These are phyloP conservation scores for Rubia tinctorum DNA, from an alignment of 305 asterid species.

Conservation along the genomic window DNA sequence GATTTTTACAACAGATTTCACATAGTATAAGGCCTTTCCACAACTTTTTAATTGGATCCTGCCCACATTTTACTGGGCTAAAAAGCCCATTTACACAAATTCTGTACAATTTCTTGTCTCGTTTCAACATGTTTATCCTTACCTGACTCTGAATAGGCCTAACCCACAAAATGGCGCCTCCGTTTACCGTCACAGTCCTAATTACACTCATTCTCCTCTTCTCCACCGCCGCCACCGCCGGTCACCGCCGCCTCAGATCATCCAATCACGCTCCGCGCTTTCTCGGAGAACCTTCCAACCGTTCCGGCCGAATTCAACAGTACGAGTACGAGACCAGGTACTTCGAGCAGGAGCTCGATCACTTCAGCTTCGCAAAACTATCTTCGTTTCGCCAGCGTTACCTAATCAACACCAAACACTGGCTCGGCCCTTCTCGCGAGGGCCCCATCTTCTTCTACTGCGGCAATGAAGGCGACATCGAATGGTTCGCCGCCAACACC, in stretches of 20 bases:
- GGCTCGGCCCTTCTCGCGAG: constrained; percentile 52
- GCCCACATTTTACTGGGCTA: too few relatives aligned
- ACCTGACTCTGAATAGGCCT: too few relatives aligned
- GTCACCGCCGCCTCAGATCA: constrained; percentile 16
- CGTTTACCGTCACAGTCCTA: constrained; percentile 17
- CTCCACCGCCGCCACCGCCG: constrained; percentile 4
- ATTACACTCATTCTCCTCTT: constrained; percentile 22
- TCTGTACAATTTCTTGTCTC: too few relatives aligned
- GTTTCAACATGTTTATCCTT: too few relatives aligned
- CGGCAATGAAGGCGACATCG: constrained; percentile 90
- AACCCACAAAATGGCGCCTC: constrained; percentile 33
- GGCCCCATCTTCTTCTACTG: constrained; percentile 88
- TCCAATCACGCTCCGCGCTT: constrained; percentile 32
- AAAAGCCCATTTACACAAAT: too few relatives aligned
- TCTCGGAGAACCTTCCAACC: constrained; percentile 35
- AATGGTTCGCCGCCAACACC: constrained; percentile 84
- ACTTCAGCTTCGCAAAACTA: constrained; percentile 65
- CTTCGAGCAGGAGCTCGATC: constrained; percentile 73
- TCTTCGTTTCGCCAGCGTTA: constrained; percentile 72
- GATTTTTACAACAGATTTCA: too few relatives aligned
- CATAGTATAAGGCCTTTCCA: too few relatives aligned
- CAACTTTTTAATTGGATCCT: too few relatives aligned
- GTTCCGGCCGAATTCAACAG: constrained; percentile 24
- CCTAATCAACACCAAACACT: constrained; percentile 65
- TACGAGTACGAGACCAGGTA: constrained; percentile 67